Base-by-base conservation (phyloP, 2,329 filamentous ascomycete species). In the Alternaria triticimaculans region DNA sequence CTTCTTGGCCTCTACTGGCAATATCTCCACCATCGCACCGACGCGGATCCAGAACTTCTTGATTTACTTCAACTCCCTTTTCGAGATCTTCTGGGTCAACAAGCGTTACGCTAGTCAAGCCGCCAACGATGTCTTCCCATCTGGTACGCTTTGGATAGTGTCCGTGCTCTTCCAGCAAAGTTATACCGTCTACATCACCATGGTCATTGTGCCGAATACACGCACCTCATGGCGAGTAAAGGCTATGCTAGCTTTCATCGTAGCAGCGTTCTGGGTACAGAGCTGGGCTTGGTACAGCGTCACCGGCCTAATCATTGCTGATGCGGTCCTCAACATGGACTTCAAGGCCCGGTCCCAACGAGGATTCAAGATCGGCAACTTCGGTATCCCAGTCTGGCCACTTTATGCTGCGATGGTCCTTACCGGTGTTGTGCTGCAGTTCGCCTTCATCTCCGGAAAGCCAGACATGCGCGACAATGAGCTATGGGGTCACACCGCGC, bases 171-270 rank as follows among this genome's bases (percentile, higher is more conserved):
- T 82, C 67, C 76, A 79, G 56, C 83, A 85, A 64, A 81, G 79
- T 65, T 84, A 82, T 70, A 85, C 83, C 0, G 77, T 84, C 9
- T 85, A 83, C 67, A 83, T 84, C 73, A 76, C 81, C 5, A 84
- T 84, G 82, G 71, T 84, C 59, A 83, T 83, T 56, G 76, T 84
- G 10, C 83, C 82, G 5, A 82, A 78, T 70, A 83, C 81, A 2
- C 76, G 82, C 12, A 63, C 70, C 14, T 75, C 76, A 2, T 83
- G 82, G 82, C 81, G 82, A 43, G 69, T 82, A 4, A 78, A 80
- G 60, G 79, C 77, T 3, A 69, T 80, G 25, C 53, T 79, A n/a
- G 62, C 72, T 21, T 83, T 84, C 72, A 77, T 84, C 58, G 45
- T 81, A 28, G 79, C 81, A 4, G 82, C 82, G 1, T 84, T 80